Percentiles rank a stretch among this genome's conserved stretches.
phyloP scores from a whole-genome alignment of 306 rosid genomes.

The Prinsepia uniflora region DNA sequence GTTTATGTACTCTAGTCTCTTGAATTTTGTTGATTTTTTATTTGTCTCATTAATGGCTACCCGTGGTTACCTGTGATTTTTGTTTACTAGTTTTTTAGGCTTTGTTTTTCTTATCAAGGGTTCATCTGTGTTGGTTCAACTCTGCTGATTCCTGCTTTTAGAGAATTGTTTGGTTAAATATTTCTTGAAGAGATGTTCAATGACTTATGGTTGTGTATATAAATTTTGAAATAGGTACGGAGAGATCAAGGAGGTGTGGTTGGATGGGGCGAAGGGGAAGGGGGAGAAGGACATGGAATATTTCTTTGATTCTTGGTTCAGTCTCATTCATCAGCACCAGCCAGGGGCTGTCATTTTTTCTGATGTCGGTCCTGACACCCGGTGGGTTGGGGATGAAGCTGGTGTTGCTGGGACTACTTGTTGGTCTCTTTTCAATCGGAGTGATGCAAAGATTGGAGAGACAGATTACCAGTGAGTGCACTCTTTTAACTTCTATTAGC shows the following conservation, averaged over 20 bases:
- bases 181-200: constrained; percentile 2
- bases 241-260: constrained; percentile 54
- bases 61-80: neutral
- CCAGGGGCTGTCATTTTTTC: constrained; percentile 68
- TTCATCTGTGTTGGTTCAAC: constrained; percentile 7
- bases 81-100: constrained; percentile 1
- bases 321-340: constrained; percentile 81
- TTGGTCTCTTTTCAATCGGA: constrained; percentile 78
- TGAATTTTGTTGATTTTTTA: neutral
- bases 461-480: constrained; percentile 53
- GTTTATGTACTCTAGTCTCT: neutral
- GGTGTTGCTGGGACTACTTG: constrained; percentile 71
- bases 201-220: neutral
- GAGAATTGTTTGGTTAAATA: neutral
- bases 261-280: constrained; percentile 89
- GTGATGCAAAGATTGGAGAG: constrained; percentile 42
- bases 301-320: constrained; percentile 64
- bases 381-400: constrained; percentile 83
- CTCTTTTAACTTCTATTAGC: constrained; percentile 10
- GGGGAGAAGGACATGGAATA: constrained; percentile 77
- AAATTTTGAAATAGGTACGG: constrained; percentile 55
- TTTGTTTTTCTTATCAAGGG: neutral
- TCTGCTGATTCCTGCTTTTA: neutral
- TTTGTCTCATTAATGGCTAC: neutral
- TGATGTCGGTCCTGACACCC: constrained; percentile 79